These are phyloP conservation scores for Salix caprea DNA, from an alignment of 345 rosid genomes.

Conservation along the genomic window DNA sequence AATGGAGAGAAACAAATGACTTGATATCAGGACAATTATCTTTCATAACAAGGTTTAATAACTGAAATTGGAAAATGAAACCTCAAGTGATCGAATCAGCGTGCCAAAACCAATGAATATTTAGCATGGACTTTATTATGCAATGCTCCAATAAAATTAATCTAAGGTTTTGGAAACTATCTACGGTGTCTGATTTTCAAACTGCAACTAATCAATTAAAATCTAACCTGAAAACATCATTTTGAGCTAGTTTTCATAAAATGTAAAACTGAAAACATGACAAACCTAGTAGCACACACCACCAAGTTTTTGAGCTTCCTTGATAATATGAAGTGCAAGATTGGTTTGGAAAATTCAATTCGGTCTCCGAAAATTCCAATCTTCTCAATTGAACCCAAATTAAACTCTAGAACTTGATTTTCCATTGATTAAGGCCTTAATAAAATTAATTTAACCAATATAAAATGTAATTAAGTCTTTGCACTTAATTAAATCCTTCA, in stretches of 20 bases:
- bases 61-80: neutral
- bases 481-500: no score
- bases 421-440: no score
- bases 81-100: neutral
- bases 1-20: neutral
- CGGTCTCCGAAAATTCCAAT: no score
- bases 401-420: no score
- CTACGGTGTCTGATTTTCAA: neutral
- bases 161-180: neutral
- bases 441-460: no score
- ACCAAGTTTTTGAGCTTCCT: slow-evolving; percentile 94
- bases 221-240: neutral
- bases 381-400: no score
- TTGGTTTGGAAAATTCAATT: no score
- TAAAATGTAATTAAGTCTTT: no score
- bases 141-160: slow-evolving; percentile 1
- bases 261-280: slow-evolving; percentile 2
- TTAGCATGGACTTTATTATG: neutral
- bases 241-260: neutral
- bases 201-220: neutral
- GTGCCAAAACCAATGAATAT: neutral
- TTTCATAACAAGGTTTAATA: neutral
- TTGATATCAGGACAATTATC: neutral
- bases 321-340: slow-evolving; percentile 85
- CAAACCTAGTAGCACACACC: slow-evolving; percentile 33